Evolutionary conservation across 495 filamentous ascomycete species (phyloP), one percentile per base, ranked within the genome.

Genomic region (Lasiosphaeris hirsuta): DNA sequence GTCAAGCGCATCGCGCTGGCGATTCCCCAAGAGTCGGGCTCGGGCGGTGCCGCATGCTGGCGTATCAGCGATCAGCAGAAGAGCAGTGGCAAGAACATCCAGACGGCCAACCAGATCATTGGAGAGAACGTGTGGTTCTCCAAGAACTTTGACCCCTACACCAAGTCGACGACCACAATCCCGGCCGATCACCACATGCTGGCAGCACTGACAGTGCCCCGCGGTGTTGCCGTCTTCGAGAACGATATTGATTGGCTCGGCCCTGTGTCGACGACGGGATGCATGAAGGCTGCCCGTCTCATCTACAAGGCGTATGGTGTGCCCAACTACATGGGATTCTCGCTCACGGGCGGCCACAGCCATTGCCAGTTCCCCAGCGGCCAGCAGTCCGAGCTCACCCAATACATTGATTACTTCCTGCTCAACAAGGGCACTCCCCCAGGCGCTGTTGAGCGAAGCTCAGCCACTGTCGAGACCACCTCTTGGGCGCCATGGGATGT

Each of bases 191-290:
- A 82, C 70, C 78, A 81, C 68, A 66, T 78, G 64, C 62, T 82
- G 17, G 73, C 78, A 1, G 79, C 67, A 7, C 63, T 80, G 54
- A 69, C 77, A 35, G 74, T 72, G 0, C 79, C 78, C 11, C 71
- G 77, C 35, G 79, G 77, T 7, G 64, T 81, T 10, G 63, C 70
- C 41, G 70, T 71, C 17, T 76, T 79, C 48, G 79, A 82, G 66
- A 82, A 82, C 65, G 70, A 80, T 56, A 81, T 81, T 61, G 75
- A 81, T 65, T 82, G 79, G 79, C 72, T 82, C 14, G 78, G 79
- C 41, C 76, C 78, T 57, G 73, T 76, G 47, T 66, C 68, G 57
- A 78, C 75, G 44, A 79, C 75, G 10, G 80, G 70, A 41, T 84
- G 81, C 75, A 81, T 81, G 81, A 74, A 74, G 67, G 77, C 76